phyloP scores from a whole-genome alignment of 768 basidiomycete genomes.

The Boletus reticulatus region DNA sequence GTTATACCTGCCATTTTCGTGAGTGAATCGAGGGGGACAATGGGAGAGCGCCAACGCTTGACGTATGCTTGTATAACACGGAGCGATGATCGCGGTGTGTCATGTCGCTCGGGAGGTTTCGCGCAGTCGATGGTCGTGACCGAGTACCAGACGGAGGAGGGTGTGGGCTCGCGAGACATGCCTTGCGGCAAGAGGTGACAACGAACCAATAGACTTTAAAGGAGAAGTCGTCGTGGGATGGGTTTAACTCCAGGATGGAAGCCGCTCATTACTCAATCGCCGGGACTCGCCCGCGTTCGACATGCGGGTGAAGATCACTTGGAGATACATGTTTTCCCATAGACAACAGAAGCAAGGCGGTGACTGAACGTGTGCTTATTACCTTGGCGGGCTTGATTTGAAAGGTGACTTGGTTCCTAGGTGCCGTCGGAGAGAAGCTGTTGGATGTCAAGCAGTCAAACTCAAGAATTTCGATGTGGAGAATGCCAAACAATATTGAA shows the following conservation, averaged over 20 bases:
- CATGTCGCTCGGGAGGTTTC: background rate
- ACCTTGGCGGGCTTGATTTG: constrained; percentile 10
- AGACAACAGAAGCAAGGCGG: constrained; percentile 13
- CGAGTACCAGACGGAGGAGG: background rate
- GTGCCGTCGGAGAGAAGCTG: constrained; percentile 7
- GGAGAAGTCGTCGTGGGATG: constrained; percentile 1
- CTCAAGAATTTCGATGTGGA: too few species aligned
- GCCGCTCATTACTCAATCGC: constrained; percentile 6
- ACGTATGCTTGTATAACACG: constrained; percentile 5
- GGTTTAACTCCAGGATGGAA: constrained; percentile 19
- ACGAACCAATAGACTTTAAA: background rate
- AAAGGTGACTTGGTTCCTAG: background rate
- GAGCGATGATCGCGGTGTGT: constrained; percentile 1
- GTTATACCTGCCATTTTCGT: constrained; percentile 10
- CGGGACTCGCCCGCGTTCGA: constrained; percentile 3
- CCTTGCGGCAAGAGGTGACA: background rate
- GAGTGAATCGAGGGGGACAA: background rate
- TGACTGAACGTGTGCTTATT: constrained; percentile 13
- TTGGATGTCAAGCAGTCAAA: too few species aligned
- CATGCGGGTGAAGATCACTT: constrained; percentile 17
- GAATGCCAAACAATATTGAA: too few species aligned
- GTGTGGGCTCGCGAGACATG: background rate
- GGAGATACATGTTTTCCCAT: constrained; percentile 15
- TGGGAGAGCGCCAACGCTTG: background rate
- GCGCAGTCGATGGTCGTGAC: background rate